phyloP scores from a whole-genome alignment of 768 basidiomycete species.

The Infundibulicybe gibba region DNA sequence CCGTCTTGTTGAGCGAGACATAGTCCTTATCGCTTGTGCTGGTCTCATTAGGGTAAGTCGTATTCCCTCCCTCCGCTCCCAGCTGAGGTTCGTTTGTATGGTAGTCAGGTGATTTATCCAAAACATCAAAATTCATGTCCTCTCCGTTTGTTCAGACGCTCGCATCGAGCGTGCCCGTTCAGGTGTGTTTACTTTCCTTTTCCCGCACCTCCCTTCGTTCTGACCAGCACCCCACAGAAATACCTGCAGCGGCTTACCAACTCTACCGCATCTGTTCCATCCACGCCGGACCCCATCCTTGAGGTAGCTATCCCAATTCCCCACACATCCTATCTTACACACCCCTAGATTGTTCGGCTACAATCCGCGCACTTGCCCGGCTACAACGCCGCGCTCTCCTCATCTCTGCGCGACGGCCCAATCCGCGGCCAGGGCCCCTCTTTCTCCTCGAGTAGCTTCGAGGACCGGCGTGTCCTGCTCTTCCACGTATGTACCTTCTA shows the following conservation, averaged over 20 bases:
- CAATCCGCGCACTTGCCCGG: conserved; percentile 76
- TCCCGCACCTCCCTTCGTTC: not conserved
- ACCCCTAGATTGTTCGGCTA: conserved; percentile 60
- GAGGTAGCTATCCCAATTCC: conserved; percentile 29
- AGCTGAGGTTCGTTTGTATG: not conserved
- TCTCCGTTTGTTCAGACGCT: conserved; percentile 69
- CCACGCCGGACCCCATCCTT: conserved; percentile 28
- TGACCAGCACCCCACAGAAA: conserved; percentile 24
- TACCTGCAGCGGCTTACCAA: conserved; percentile 52
- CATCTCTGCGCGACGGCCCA: conserved; percentile 70
- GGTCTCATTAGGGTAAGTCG: conserved; percentile 61
- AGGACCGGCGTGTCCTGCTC: conserved; percentile 50
- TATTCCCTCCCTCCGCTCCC: not conserved
- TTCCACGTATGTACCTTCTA: conserved; percentile 48
- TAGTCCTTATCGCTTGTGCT: conserved; percentile 65
- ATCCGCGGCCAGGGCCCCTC: conserved; percentile 56
- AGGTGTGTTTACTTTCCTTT: conserved; percentile 34
- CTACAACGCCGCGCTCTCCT: conserved; percentile 75
- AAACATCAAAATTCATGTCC: conserved; percentile 76
- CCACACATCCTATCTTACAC: not conserved
- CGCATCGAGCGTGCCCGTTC: conserved; percentile 58
- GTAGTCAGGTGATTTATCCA: conserved; percentile 63
- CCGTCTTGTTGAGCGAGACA: conserved; percentile 59
- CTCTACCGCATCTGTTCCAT: conserved; percentile 10
- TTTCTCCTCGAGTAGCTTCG: conserved; percentile 48